Evolutionary conservation across 2,329 filamentous ascomycete genomes (phyloP).

Genomic region (Claviceps citrina): DNA sequence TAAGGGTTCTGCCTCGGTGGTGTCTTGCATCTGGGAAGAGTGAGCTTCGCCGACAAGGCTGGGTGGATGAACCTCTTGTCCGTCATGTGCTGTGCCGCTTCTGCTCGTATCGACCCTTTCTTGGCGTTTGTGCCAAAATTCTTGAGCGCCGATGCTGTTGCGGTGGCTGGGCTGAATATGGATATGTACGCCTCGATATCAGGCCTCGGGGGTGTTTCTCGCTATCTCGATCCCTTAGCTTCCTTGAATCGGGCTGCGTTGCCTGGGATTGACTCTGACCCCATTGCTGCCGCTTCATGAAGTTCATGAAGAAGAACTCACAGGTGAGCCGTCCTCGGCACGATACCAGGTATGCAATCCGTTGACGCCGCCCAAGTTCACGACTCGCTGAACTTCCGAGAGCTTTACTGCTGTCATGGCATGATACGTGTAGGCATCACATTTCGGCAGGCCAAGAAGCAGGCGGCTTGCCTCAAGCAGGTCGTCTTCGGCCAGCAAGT

Average conservation of each 20-base stretch:
- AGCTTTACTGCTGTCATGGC: conserved; percentile 34
- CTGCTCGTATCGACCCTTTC: conserved; percentile 42
- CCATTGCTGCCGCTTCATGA: no score
- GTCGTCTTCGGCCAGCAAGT: conserved; percentile 27
- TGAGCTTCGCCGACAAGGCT: conserved; percentile 21
- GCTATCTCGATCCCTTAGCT: conserved; percentile 11
- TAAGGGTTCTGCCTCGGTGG: conserved; percentile 44
- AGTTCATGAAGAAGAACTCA: no score
- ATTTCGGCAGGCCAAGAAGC: conserved; percentile 28
- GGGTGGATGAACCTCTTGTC: conserved; percentile 36
- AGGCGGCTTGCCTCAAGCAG: conserved; percentile 28
- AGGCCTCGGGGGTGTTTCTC: conserved; percentile 32
- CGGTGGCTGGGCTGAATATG: conserved; percentile 47
- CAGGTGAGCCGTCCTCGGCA: conserved; percentile 18
- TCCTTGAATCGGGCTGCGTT: no score
- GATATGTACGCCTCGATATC: conserved; percentile 53
- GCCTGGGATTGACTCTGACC: no score
- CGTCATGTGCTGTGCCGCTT: conserved; percentile 40
- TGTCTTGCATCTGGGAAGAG: conserved; percentile 31
- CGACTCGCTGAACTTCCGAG: conserved; percentile 30
- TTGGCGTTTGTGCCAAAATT: conserved; percentile 49
- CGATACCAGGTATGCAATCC: conserved; percentile 36
- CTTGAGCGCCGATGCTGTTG: conserved; percentile 45
- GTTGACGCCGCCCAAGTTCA: conserved; percentile 28
- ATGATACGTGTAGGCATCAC: conserved; percentile 35